Evolutionary conservation across 108 stramenopile genomes (phyloP).

Genomic region (Mayamaea pseudoterrestris): DNA sequence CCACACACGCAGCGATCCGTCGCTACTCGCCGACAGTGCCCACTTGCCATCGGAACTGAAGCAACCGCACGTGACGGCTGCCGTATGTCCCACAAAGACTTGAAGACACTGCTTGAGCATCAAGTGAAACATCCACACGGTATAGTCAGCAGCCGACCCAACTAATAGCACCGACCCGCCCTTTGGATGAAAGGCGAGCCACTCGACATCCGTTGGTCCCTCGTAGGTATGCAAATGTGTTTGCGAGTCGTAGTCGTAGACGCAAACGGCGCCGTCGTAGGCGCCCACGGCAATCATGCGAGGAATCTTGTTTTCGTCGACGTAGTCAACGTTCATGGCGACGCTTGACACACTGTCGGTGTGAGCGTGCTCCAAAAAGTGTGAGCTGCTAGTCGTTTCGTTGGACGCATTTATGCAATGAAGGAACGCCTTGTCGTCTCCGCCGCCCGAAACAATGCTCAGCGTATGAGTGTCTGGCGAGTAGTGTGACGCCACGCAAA

Average conservation of each 20-base stretch:
- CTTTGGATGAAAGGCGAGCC: slow-evolving; percentile 86
- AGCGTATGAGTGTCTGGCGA: slow-evolving; percentile 31
- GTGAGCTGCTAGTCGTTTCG: slow-evolving; percentile 5
- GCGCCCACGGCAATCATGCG: slow-evolving; percentile 60
- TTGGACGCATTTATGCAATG: slow-evolving; percentile 17
- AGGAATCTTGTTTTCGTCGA: slow-evolving; percentile 36
- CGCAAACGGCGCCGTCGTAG: slow-evolving; percentile 75
- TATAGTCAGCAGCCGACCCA: slow-evolving; percentile 84
- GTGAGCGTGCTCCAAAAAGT: slow-evolving; percentile 45
- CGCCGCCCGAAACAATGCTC: slow-evolving; percentile 72
- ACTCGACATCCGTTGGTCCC: slow-evolving; percentile 94
- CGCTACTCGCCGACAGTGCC: slow-evolving; percentile 68
- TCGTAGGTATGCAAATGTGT: slow-evolving; percentile 53
- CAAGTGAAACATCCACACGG: slow-evolving; percentile 95
- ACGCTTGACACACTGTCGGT: slow-evolving; percentile 82
- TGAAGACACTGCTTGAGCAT: slow-evolving; percentile 81
- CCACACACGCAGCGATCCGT: slow-evolving; percentile 89
- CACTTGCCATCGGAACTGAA: slow-evolving; percentile 86
- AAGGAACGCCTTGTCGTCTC: slow-evolving; percentile 87
- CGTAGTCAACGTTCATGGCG: slow-evolving; percentile 59
- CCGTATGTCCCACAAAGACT: slow-evolving; percentile 94
- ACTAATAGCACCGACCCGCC: slow-evolving; percentile 83
- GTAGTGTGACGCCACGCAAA: slow-evolving; percentile 33
- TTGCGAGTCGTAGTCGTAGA: slow-evolving; percentile 66
- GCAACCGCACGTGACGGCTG: slow-evolving; percentile 64